Percentiles rank a stretch among this genome's conserved stretches.
Conservation (phyloP, 2,329 filamentous ascomycete genomes). For the Aspergillus tubingensis region DNA sequence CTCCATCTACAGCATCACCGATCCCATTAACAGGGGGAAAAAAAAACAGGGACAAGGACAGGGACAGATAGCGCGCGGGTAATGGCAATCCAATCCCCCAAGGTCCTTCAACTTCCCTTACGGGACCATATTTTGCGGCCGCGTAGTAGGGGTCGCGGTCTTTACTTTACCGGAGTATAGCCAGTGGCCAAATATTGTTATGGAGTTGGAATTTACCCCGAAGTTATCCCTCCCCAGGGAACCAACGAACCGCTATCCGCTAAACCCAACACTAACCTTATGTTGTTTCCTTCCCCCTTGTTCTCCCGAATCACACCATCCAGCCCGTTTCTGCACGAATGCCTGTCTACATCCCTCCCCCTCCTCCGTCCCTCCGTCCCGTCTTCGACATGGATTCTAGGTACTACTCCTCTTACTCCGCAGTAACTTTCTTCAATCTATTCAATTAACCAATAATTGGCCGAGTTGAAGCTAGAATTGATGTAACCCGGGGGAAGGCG, state of each 20-base stretch:
- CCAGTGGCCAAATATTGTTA: too few species aligned
- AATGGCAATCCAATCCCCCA: not conserved
- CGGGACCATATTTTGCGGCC: not conserved
- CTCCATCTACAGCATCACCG: not conserved
- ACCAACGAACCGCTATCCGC: not conserved
- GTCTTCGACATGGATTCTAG: not conserved
- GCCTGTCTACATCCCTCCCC: not conserved
- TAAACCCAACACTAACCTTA: slow-evolving; percentile 2
- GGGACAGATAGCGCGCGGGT: not conserved
- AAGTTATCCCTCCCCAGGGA: slow-evolving; percentile 2
- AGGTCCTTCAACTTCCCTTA: not conserved
- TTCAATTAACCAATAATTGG: not conserved
- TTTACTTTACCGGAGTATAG: too few species aligned
- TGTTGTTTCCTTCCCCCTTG: not conserved
- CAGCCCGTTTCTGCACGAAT: not conserved
- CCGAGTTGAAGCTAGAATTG: too few species aligned
- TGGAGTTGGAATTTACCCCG: not conserved
- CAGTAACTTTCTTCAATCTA: not conserved
- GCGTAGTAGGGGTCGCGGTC: too few species aligned
- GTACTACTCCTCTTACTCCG: not conserved
- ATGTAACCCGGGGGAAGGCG: too few species aligned
- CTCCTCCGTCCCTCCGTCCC: not conserved
- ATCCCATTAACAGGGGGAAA: too few species aligned
- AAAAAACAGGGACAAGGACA: not conserved
- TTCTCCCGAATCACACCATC: not conserved